Evolutionary conservation across 2,329 filamentous ascomycete genomes (phyloP), one percentile per base, ranked within the genome.

Genomic region (Microascus cirrosus): DNA sequence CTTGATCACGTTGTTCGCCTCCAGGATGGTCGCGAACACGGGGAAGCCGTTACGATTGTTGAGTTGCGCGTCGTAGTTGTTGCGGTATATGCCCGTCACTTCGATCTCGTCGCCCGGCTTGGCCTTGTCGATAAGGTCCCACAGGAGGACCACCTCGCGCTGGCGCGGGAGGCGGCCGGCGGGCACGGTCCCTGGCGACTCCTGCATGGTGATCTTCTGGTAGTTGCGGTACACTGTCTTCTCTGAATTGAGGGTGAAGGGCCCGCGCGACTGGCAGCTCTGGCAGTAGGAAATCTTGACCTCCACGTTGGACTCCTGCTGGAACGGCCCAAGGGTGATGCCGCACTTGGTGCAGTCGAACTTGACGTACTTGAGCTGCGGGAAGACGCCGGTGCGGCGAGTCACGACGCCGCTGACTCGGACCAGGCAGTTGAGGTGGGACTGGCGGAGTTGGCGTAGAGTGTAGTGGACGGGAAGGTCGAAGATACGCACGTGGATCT

Each of bases 11-110:
- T 99, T 92, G 73, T 99, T 99, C 28, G 95, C 95, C 72, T 99
- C 94, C 4, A 99, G 81, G 60, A 99, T 94, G 0, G 94, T 99
- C 4, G 94, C 93, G 71, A 99, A 99, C 39, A 99, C 94, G 0
- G 94, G 94, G 74, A 99, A 97, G 4, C 94, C 94, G 68, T 97
- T 99, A 68, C 94, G 93, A 76, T 96, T 97, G 75, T 99, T 99
- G 58, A 99, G 81, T 65, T 95, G 90, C 3, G 94, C 92, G 69
- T 97, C 93, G 68, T 96, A 99, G 74, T 95, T 97, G 77, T 99
- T 99, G 65, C 91, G 87, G 74, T 99, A 99, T 64, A 96, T 89
- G 62, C 94, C 94, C 8, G 92, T 97, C 11, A 99, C 86, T 68
- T 99, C 94, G 59, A 99, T 92, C 69, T 99, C 95, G 72, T 99